Evolutionary conservation across 176 grass and related monocot genomes (phyloP).

Genomic region (Elaeis guineensis): DNA sequence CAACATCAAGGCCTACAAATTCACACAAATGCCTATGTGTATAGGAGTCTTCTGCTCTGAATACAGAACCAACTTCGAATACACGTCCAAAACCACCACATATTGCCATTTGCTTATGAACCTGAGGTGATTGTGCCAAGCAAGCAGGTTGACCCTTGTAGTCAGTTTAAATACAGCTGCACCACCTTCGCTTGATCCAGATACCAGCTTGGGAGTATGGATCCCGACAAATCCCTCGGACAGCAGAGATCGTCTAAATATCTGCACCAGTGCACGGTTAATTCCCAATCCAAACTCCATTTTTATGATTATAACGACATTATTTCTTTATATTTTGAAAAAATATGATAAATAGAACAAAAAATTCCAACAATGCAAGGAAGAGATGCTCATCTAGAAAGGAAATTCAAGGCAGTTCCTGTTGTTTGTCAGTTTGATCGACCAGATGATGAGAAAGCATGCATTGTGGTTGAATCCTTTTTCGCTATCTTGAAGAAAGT

Average conservation of each 20-base stretch:
- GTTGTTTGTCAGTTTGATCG: no score
- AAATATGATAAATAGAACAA: no score
- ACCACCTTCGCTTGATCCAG: slow-evolving; percentile 88
- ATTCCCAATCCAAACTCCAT: background rate
- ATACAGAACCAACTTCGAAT: slow-evolving; percentile 80
- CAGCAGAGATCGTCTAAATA: slow-evolving; percentile 57
- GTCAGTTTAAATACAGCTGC: slow-evolving; percentile 87
- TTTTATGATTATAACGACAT: background rate
- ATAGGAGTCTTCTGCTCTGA: slow-evolving; percentile 83
- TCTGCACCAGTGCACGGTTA: slow-evolving; percentile 20
- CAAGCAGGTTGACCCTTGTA: slow-evolving; percentile 94
- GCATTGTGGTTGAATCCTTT: no score
- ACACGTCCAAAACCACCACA: slow-evolving; percentile 78
- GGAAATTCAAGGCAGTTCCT: no score
- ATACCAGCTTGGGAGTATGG: slow-evolving; percentile 65
- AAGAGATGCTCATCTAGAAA: no score
- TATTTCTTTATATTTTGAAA: no score
- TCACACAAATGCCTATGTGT: slow-evolving; percentile 95
- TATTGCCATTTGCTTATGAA: slow-evolving; percentile 77
- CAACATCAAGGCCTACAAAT: slow-evolving; percentile 90
- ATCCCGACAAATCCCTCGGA: slow-evolving; percentile 76
- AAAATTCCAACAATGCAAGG: no score
- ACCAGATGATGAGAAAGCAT: no score
- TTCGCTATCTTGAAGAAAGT: no score
- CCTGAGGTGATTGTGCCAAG: slow-evolving; percentile 81